Conservation (phyloP, 179 eudicot genomes). For the Beta lomatogona region DNA sequence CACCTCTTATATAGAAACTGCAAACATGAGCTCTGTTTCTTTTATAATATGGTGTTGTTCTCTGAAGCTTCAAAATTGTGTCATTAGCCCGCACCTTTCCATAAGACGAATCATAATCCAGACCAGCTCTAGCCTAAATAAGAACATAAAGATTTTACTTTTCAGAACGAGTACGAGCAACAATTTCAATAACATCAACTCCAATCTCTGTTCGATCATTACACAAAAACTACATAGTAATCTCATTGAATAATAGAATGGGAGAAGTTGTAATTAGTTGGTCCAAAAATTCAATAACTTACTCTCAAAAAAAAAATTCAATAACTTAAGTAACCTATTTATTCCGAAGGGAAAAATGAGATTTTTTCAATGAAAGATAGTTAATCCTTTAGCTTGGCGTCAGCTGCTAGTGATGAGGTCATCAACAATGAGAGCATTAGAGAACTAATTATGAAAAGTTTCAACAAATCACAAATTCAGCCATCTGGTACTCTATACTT, state of each 20-base stretch:
- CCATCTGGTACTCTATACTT: too few species aligned
- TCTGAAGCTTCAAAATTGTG: constrained; percentile 89
- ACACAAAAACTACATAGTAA: too few species aligned
- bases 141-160: background rate
- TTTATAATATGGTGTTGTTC: constrained; percentile 95
- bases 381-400: background rate
- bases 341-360: too few species aligned
- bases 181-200: background rate
- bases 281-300: background rate
- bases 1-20: constrained; percentile 88
- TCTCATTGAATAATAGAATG: background rate
- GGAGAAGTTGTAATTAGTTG: background rate
- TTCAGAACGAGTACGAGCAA: background rate
- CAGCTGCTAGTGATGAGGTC: background rate
- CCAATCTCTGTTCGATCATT: background rate
- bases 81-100: constrained; percentile 82
- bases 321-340: too few species aligned
- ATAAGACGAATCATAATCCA: constrained; percentile 91
- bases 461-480: too few species aligned
- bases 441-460: too few species aligned
- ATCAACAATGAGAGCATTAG: background rate
- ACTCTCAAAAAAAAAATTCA: too few species aligned
- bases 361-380: background rate
- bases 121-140: constrained; percentile 83
- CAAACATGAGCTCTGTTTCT: constrained; percentile 97